Percentiles rank a stretch among this genome's conserved stretches.
These are phyloP conservation scores for Thielaviopsis punctulata DNA, from an alignment of 2,329 filamentous ascomycete species.

Conservation along the genomic window DNA sequence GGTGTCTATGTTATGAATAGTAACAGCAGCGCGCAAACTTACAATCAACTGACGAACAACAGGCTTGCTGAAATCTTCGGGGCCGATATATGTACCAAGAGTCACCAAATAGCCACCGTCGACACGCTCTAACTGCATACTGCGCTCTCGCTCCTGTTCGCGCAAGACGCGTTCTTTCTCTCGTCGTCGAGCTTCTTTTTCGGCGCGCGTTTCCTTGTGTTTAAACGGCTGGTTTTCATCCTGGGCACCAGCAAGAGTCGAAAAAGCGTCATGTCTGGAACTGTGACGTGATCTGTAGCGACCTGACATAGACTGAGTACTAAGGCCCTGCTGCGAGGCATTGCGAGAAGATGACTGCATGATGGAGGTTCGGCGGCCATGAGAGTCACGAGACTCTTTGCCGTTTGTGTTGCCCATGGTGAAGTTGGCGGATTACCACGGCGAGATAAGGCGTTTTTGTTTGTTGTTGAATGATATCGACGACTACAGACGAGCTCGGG, in stretches of 20 bases:
- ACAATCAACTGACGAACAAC: constrained; percentile 84
- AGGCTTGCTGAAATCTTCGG: constrained; percentile 83
- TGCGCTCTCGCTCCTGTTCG: constrained; percentile 73
- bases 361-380: constrained; percentile 3
- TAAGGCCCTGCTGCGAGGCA: background rate
- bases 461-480: background rate
- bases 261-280: constrained; percentile 16
- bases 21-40: constrained; percentile 17
- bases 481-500: background rate
- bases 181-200: constrained; percentile 69
- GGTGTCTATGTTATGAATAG: background rate
- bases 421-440: constrained; percentile 5
- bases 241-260: background rate
- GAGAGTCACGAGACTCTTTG: constrained; percentile 22
- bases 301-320: constrained; percentile 20
- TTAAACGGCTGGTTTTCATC: constrained; percentile 29
- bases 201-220: constrained; percentile 75
- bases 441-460: background rate
- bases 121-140: constrained; percentile 78
- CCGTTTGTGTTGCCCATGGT: constrained; percentile 25
- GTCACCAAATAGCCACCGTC: constrained; percentile 93
- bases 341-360: constrained; percentile 1
- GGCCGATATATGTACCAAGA: constrained; percentile 77
- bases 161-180: constrained; percentile 65
- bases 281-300: constrained; percentile 17